These are phyloP conservation scores for Blastocystis sp. DNA, from an alignment of 352 stramenopile genomes.

Conservation along the genomic window DNA sequence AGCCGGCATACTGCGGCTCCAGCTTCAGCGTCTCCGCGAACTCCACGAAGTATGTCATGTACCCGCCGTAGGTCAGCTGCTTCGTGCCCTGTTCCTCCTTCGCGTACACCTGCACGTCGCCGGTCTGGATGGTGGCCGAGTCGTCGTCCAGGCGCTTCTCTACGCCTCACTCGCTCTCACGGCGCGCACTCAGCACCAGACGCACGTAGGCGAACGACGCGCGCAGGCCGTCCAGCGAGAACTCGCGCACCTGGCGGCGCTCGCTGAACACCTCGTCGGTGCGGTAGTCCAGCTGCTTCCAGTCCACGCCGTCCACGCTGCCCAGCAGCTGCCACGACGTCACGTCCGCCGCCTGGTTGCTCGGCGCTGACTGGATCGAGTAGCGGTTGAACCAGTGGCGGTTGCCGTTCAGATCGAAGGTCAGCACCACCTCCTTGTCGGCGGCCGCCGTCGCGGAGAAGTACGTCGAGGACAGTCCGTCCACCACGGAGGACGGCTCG, in stretches of 20 bases:
- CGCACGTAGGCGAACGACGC: not conserved
- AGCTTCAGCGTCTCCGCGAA: not conserved
- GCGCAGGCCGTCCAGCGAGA: not conserved
- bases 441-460: not conserved
- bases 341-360: not conserved
- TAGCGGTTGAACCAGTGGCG: conserved; percentile 66
- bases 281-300: conserved; percentile 57
- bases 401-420: conserved; percentile 43
- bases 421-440: conserved; percentile 11
- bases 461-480: conserved; percentile 42
- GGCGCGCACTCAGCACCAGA: conserved; percentile 11
- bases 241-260: conserved; percentile 14
- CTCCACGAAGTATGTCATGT: conserved; percentile 28
- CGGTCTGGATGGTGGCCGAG: conserved; percentile 2
- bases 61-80: not conserved
- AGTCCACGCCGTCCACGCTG: conserved; percentile 21
- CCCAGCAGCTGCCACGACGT: conserved; percentile 33
- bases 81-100: not conserved
- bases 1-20: conserved; percentile 23
- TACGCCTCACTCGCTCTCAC: not conserved
- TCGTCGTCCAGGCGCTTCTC: conserved; percentile 41
- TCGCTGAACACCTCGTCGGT: conserved; percentile 53
- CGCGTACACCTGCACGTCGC: conserved; percentile 19
- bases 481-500: conserved; percentile 13
- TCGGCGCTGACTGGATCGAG: conserved; percentile 45